A percentile compares a stretch with the other conserved stretches of the same genome.
Conservation (phyloP, 176 grass and related monocot genomes). For the Triticum aestivum region IWGSC_CS_RefSeq_v2.1 NC_057814.1:577460033-577460532, state of each 20-base stretch:
- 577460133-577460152: too few species aligned
- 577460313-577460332: not conserved
- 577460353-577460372: not conserved
- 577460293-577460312: not conserved
- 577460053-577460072: too few species aligned
- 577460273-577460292: not conserved
- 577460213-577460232: too few species aligned
- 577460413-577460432: not conserved
- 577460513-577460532: constrained; percentile 70
- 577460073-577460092: too few species aligned
- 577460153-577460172: too few species aligned
- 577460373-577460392: not conserved
- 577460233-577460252: too few species aligned
- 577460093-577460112: too few species aligned
- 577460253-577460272: too few species aligned
- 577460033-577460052: too few species aligned
- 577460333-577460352: not conserved
- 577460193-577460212: too few species aligned
- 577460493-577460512: constrained; percentile 37
- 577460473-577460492: constrained; percentile 2
- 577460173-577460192: too few species aligned
- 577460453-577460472: not conserved
- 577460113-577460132: too few species aligned
- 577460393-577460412: not conserved
- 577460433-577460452: not conserved